A percentile compares a stretch with the other conserved stretches of the same genome.
phyloP scores from a whole-genome alignment of 345 rosid genomes.

The Pugionium cornutum region DNA sequence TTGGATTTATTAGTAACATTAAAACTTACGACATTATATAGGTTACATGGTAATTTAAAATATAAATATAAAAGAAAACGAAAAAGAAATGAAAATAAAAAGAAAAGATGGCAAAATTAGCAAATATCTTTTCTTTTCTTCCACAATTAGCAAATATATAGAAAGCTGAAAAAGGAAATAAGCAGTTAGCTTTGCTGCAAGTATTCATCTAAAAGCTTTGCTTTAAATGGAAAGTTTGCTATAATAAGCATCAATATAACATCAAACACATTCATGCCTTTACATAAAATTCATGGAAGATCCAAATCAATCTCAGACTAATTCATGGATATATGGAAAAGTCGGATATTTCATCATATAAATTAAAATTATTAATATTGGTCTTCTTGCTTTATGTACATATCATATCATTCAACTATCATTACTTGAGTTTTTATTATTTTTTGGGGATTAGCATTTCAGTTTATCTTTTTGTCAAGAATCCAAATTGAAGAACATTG shows the following conservation, averaged over 20 bases:
- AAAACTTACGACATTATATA: too few relatives aligned
- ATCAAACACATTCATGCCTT: not conserved
- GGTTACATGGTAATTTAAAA: too few relatives aligned
- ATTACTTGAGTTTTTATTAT: not conserved
- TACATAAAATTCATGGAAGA: not conserved
- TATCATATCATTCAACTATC: too few relatives aligned
- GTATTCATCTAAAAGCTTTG: conserved; percentile 31
- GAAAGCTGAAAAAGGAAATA: conserved; percentile 22
- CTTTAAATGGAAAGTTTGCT: conserved; percentile 28
- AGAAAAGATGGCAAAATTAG: conserved; percentile 15
- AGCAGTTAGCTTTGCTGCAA: conserved; percentile 36
- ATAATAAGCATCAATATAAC: conserved; percentile 9
- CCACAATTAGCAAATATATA: conserved; percentile 26
- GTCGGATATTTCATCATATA: too few relatives aligned
- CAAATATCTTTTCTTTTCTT: too few relatives aligned
- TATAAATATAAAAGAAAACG: too few relatives aligned
- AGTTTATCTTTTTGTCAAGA: not conserved
- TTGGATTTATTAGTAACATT: too few relatives aligned
- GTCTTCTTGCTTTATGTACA: too few relatives aligned
- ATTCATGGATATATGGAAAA: too few relatives aligned
- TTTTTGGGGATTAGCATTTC: not conserved
- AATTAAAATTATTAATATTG: too few relatives aligned
- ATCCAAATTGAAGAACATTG: conserved; percentile 1
- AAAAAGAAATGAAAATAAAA: too few relatives aligned
- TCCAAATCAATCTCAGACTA: too few relatives aligned